Percentiles rank a stretch among this genome's conserved stretches.
phyloP scores from a whole-genome alignment of 805 yeast species.

The Metschnikowia henanensis region DNA sequence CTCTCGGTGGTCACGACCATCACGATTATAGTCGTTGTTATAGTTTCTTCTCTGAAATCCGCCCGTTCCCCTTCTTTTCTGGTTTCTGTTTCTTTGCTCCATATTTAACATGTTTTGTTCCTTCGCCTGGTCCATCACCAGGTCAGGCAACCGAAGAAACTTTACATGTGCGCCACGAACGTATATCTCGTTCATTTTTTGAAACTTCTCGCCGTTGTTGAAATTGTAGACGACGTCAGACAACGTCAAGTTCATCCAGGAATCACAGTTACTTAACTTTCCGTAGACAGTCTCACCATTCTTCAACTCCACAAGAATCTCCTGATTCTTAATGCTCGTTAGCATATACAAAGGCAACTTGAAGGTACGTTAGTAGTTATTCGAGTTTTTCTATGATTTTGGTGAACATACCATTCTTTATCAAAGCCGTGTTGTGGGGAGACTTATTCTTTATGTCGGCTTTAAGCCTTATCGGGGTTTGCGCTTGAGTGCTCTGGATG shows the following conservation, averaged over 20 bases:
- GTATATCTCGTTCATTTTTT: slow-evolving; percentile 70
- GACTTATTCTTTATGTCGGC: no score
- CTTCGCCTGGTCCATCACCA: slow-evolving; percentile 71
- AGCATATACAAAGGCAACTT: slow-evolving; percentile 90
- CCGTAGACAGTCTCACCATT: slow-evolving; percentile 91
- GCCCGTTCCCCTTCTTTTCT: slow-evolving; percentile 38
- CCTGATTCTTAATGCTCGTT: slow-evolving; percentile 88
- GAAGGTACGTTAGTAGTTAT: no score
- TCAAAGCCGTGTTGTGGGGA: no score
- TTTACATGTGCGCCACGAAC: slow-evolving; percentile 85
- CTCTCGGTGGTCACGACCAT: slow-evolving; percentile 21
- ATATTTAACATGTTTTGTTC: slow-evolving; percentile 56
- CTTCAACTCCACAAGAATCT: slow-evolving; percentile 85
- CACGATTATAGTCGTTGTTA: slow-evolving; percentile 24
- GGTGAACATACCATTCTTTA: no score
- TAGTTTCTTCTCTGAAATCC: slow-evolving; percentile 29
- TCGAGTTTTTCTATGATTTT: no score
- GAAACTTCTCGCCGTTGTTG: slow-evolving; percentile 58
- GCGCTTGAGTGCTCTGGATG: no score
- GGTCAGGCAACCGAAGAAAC: slow-evolving; percentile 72
- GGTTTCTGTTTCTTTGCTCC: slow-evolving; percentile 49
- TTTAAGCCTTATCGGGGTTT: no score
- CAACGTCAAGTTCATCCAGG: slow-evolving; percentile 93
- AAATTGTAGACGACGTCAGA: slow-evolving; percentile 70
- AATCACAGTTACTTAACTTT: slow-evolving; percentile 78